Conservation (phyloP, 352 stramenopile species). For the Globisporangium radiosum region DNA sequence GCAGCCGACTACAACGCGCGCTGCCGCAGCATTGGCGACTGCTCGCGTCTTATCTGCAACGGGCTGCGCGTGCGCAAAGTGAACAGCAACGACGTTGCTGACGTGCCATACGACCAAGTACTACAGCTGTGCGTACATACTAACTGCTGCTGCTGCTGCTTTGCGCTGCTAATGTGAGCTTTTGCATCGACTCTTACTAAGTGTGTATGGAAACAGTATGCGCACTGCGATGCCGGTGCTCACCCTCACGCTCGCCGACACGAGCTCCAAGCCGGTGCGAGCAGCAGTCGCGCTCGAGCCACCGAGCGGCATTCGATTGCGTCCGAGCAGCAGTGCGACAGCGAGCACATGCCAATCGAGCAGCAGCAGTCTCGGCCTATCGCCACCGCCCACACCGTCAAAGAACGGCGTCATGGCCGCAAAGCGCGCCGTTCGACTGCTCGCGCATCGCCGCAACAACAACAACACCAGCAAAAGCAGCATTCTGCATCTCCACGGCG, state of each 20-base stretch:
- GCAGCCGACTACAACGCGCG: constrained; percentile 49
- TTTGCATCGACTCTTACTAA: background rate
- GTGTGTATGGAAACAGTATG: constrained; percentile 22
- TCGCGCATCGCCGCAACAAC: background rate
- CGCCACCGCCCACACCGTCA: background rate
- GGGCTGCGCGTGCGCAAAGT: constrained; percentile 38
- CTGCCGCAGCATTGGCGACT: constrained; percentile 32
- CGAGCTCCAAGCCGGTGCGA: constrained; percentile 9
- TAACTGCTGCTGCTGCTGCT: no score
- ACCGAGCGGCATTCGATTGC: background rate
- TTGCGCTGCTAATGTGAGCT: background rate
- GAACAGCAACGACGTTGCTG: constrained; percentile 32
- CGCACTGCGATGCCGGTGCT: constrained; percentile 31
- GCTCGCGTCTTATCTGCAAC: constrained; percentile 36
- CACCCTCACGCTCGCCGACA: constrained; percentile 42
- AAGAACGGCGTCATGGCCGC: background rate
- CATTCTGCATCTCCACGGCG: constrained; percentile 8
- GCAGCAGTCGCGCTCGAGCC: background rate
- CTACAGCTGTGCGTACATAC: constrained; percentile 24
- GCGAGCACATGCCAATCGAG: background rate
- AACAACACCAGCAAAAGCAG: constrained; percentile 5
- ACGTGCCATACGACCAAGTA: constrained; percentile 35
- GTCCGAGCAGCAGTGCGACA: constrained; percentile 3
- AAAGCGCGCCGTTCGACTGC: background rate
- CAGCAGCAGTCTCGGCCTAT: constrained; percentile 2